Evolutionary conservation across 164 flowering plant genomes (phyloP), one percentile per base, ranked within the genome.

Genomic region (Liquidambar formosana): DNA sequence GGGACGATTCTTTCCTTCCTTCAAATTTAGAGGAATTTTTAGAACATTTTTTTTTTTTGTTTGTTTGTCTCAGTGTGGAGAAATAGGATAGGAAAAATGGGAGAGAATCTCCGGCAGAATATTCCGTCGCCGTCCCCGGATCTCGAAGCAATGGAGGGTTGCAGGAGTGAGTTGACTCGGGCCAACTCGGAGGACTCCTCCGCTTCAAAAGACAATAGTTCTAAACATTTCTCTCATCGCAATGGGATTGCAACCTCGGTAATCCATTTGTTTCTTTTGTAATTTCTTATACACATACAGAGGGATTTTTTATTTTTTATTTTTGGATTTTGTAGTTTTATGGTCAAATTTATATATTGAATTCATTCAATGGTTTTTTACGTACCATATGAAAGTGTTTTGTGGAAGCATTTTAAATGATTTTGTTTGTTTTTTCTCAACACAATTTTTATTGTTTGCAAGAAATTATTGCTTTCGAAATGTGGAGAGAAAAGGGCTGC

Each of bases 181-280:
- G 52, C 63, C 45, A 18, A 44, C 66, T 73, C 79, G 41, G 41
- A 33, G 57, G 71, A 54, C 61, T 41, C 60, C 23, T 79, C 76
- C 33, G 69, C 63, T 47, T 16, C 68, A 33, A 52, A 73, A 26
- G 70, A 46, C 13, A 72, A 69, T 10, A 57, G 61, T 64, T 71
- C 67, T 33, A 46, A 45, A n/a, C 67, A 59, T 58, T 16, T 19
- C 59, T 59, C 54, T 61, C 53, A 9, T 27, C 61, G 0, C n/a
- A 48, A 48, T 49, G 73, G 19, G 10, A 13, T 58, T 68, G 67
- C 56, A 10, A 43, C 13, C 18, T 47, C 33, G 75, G 81, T 74
- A 74, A 48, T 19, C 57, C 41, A 0, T 19, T 0, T 45, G 44
- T 10, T 19, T 12, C 9, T 57, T 63, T 53, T 41, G 18, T 10